A percentile compares a stretch with the other conserved stretches of the same genome.
Evolutionary conservation across 1,284 basidiomycete species (phyloP).

Genomic region (Tylopilus sp.): DNA sequence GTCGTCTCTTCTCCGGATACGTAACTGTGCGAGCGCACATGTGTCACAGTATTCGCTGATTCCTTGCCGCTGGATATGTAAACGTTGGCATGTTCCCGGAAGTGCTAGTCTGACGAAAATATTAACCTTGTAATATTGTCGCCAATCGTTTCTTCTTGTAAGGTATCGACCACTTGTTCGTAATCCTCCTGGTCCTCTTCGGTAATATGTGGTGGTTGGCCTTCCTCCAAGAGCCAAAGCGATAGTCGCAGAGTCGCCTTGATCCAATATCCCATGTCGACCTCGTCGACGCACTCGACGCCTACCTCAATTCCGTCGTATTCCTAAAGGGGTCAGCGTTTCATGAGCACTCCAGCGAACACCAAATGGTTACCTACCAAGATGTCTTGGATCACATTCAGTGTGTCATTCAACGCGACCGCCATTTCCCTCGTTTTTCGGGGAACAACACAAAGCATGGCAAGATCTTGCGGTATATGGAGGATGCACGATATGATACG

Average conservation of each 20-base stretch:
- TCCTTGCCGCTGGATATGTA: background rate
- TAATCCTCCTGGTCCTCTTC: too few relatives aligned
- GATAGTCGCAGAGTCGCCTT: background rate
- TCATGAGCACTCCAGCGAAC: too few relatives aligned
- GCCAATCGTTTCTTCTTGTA: background rate
- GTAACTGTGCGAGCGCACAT: background rate
- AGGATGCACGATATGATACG: conserved; percentile 15
- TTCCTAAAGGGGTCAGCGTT: background rate
- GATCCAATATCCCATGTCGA: conserved; percentile 28
- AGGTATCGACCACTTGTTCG: background rate
- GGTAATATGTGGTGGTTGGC: too few relatives aligned
- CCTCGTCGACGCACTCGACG: conserved; percentile 1
- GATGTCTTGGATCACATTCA: conserved; percentile 2
- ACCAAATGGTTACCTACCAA: conserved; percentile 10
- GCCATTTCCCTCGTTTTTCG: conserved; percentile 14
- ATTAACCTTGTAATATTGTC: background rate
- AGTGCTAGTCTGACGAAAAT: background rate
- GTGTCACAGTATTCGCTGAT: background rate
- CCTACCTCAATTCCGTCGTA: conserved; percentile 4
- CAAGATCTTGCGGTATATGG: conserved; percentile 14
- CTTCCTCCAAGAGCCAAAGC: too few relatives aligned
- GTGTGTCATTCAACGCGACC: conserved; percentile 1
- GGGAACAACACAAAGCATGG: conserved; percentile 11
- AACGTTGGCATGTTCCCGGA: background rate
- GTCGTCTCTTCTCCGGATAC: background rate